Conservation (phyloP, 2,329 filamentous ascomycete genomes). For the Nemania sp. region DNA sequence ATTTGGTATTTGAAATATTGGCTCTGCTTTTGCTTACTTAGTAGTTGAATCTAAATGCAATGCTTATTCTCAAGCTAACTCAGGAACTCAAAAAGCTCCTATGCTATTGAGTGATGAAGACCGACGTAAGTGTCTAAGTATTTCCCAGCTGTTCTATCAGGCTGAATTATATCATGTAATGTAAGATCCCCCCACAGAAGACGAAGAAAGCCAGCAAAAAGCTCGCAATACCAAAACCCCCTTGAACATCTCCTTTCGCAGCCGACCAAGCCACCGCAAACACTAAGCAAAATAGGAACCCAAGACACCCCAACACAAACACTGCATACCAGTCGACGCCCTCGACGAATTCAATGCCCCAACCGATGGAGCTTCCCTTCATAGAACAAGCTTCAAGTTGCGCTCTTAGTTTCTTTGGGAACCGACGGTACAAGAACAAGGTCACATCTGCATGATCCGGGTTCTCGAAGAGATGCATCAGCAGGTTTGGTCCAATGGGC, state of each 20-base stretch:
- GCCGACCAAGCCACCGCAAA: conserved; percentile 44
- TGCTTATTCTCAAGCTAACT: too few species aligned
- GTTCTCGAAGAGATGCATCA: conserved; percentile 48
- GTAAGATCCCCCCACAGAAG: conserved; percentile 41
- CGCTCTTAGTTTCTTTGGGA: conserved; percentile 46
- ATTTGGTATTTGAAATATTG: too few species aligned
- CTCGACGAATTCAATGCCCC: conserved; percentile 48
- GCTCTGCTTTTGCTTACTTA: too few species aligned
- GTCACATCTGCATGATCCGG: conserved; percentile 44
- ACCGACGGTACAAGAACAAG: conserved; percentile 41
- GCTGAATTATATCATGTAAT: conserved; percentile 21
- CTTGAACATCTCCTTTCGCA: conserved; percentile 44
- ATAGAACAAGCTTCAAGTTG: conserved; percentile 43
- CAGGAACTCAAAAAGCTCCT: too few species aligned
- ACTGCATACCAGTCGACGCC: conserved; percentile 43
- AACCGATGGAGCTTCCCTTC: conserved; percentile 44
- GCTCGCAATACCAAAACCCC: conserved; percentile 47
- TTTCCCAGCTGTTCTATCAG: too few species aligned
- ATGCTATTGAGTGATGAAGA: too few species aligned
- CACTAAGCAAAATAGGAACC: conserved; percentile 40
- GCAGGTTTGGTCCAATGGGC: conserved; percentile 45
- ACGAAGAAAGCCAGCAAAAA: conserved; percentile 46
- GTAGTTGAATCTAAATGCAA: too few species aligned
- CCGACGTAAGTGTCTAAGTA: too few species aligned
- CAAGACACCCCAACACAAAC: conserved; percentile 39